These are phyloP conservation scores for Leptodontidium sp. DNA, from an alignment of 2,329 filamentous ascomycete species.

Conservation along the genomic window DNA sequence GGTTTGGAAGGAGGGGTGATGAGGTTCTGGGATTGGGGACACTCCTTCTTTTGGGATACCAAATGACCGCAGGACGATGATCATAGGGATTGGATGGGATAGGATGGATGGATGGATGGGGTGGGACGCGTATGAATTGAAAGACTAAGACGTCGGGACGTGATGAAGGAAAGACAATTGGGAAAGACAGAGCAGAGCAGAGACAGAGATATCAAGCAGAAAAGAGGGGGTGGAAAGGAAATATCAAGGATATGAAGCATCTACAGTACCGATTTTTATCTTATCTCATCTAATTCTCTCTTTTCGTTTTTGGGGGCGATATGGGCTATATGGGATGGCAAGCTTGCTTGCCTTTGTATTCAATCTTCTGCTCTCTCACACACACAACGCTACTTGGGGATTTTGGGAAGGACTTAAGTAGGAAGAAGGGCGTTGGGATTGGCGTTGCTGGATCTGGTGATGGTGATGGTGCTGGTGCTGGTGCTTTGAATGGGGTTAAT, in stretches of 20 bases:
- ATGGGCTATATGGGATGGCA: background rate
- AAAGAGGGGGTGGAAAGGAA: background rate
- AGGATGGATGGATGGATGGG: background rate
- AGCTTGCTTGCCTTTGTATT: background rate
- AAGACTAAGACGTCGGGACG: background rate
- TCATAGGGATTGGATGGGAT: slow-evolving; percentile 11
- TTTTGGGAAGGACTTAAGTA: background rate
- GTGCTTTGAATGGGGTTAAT: background rate
- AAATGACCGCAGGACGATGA: slow-evolving; percentile 20
- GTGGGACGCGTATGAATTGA: background rate
- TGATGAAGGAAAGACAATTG: background rate
- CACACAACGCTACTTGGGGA: background rate
- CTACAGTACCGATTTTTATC: slow-evolving; percentile 3
- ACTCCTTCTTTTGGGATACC: slow-evolving; percentile 2
- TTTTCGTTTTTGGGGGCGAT: background rate
- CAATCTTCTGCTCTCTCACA: background rate
- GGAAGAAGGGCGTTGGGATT: background rate
- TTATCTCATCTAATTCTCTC: background rate
- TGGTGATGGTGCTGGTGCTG: no score
- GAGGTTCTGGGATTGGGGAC: slow-evolving; percentile 3
- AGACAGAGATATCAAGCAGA: slow-evolving; percentile 2
- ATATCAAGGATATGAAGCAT: background rate
- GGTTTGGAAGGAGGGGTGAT: slow-evolving; percentile 7
- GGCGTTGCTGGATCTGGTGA: background rate
- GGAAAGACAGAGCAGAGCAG: background rate